phyloP scores from a whole-genome alignment of 2,329 filamentous ascomycete species.

The Magnaporthiopsis rhizophila region DNA sequence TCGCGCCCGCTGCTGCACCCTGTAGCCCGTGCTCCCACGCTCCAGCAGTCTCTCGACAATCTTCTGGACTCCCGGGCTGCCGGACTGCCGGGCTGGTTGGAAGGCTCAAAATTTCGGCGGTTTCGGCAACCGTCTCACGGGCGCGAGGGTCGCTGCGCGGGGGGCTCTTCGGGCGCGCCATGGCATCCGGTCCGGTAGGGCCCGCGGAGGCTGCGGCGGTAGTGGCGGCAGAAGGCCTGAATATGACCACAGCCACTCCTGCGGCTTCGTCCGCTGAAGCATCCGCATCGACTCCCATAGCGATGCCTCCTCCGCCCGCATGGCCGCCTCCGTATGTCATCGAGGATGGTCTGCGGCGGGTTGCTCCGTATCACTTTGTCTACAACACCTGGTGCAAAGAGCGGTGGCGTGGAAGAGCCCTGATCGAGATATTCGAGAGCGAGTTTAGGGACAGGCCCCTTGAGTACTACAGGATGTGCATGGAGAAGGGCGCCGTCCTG shows the following conservation, averaged over 20 bases:
- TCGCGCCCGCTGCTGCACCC: background rate
- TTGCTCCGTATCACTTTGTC: conserved; percentile 82
- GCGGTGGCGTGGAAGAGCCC: conserved; percentile 73
- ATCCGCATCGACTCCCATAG: background rate
- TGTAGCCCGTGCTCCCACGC: background rate
- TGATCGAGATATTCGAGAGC: conserved; percentile 81
- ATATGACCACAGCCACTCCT: background rate
- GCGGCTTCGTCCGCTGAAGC: background rate
- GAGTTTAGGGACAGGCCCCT: conserved; percentile 85
- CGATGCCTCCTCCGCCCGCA: conserved; percentile 18
- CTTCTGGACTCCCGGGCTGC: background rate
- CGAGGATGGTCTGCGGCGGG: conserved; percentile 73
- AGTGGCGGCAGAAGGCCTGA: background rate
- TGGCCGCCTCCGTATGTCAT: conserved; percentile 69
- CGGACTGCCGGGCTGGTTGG: too few relatives aligned
- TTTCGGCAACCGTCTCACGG: conserved; percentile 1
- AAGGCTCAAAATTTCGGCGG: background rate
- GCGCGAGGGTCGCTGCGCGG: conserved; percentile 6
- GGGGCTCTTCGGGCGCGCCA: conserved; percentile 12
- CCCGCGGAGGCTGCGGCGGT: background rate
- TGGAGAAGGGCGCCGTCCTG: conserved; percentile 68
- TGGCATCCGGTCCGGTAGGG: conserved; percentile 12
- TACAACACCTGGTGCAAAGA: conserved; percentile 95
- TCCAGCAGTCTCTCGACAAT: background rate
- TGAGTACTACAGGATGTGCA: conserved; percentile 82